Base-by-base conservation (phyloP, 1,139 yeast genomes). In the Entelexis sorbosivorans region DNA sequence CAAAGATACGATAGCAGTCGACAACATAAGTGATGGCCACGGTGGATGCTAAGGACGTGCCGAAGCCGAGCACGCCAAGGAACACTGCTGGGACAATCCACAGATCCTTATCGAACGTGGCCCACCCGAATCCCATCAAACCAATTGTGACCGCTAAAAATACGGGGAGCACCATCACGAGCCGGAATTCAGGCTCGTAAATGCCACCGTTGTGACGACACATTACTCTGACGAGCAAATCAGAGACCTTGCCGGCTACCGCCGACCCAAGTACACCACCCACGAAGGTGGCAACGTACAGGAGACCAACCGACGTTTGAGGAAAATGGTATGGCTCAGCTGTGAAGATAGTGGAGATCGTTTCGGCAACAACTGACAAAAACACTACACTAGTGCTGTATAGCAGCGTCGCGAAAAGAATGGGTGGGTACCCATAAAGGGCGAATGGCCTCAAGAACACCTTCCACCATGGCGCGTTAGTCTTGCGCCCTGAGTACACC, bases 91-190 rank as follows among this genome's bases (percentile, higher is more conserved):
- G 82, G 1, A 75, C 82, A 53, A 75, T 69, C 83, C 83, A 79
- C n/a, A 66, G 61, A 60, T 77, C 78, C 20, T 69, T 59, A 1
- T 61, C 69, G 32, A 69, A 63, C 0, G 79, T 63, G 2, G 81
- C 69, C 82, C 82, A 78, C 2, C 84, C 84, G 60, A 75, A 79
- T 2, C 82, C 83, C 70, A 78, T 73, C 48, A 78, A 66, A 1
- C 83, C 84, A 44, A 75, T 69, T 39, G 75, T 63, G 22, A 76
- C 66, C 0, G 80, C 61, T 8, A 80, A 58, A 36, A 66, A 58
- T 11, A 72, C 74, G 1, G 81, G 81, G 7, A 75, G 48, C 33
- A 77, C 66, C 82, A 78, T 77, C 19, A 77, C 53, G 39, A 79
- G 66, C 44, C 84, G 69, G 60, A 74, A 78, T 61, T 79, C 84